Base-by-base conservation (phyloP, 1,284 basidiomycete genomes). In the Ustilago shanxiensis region DNA sequence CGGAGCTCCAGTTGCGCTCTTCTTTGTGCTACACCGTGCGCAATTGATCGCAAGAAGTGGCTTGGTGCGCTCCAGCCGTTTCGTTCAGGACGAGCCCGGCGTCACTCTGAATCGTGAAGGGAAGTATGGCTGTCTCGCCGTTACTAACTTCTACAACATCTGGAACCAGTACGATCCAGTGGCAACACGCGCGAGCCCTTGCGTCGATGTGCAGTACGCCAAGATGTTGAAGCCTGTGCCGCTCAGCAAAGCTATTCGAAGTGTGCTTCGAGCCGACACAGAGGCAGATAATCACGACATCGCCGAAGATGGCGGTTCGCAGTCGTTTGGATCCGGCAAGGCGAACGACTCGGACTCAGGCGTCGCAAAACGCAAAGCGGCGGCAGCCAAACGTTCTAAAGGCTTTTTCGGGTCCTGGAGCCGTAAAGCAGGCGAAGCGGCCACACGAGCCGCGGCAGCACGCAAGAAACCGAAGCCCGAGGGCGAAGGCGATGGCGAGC, bases 111-210 rank as follows among this genome's bases (percentile, higher is more conserved):
- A 88, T 45, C 79, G 87, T n/a, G 83, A 87, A 9, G 89, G 89
- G 0, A 79, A 87, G 60, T 88, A 88, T 60, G 89, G 89, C 2
- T 90, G 89, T 79, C 85, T 90, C 79, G 87, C 89, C 1, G 85
- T 88, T 13, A 88, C 89, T 7, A 62, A 84, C 6, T 73, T 88
- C 18, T 88, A 89, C 83, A 90, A 90, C 79, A 87, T 89, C 51
- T 89, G 89, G 78, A 87, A 89, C 75, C 86, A 85, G 29, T 88
- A 88, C 31, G 89, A 90, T 77, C 89, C 89, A 0, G 87, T 89
- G 45, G 88, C 86, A 14, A 87, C 86, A 44, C 66, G 86, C 11
- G 68, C 87, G 10, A 87, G 86, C 41, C 83, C 86, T 0, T 86
- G 85, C 37, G 86, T 87, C 11, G 87, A 86, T 65, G 72, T 84